Evolutionary conservation across 305 asterid genomes (phyloP), one percentile per base, ranked within the genome.

Genomic region (Coffea humblotiana): DNA sequence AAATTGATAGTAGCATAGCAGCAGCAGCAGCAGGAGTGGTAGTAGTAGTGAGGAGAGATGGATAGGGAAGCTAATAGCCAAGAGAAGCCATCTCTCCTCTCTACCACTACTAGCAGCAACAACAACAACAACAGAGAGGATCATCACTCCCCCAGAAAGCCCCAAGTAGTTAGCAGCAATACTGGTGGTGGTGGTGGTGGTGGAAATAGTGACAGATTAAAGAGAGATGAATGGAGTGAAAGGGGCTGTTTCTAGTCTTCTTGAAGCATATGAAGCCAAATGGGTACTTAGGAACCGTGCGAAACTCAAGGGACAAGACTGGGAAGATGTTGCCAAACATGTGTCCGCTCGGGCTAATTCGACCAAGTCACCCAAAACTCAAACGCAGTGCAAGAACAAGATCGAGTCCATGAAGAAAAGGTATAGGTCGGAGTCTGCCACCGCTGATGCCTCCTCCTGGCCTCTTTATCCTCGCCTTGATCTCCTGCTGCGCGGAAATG

Each of bases 401-500:
- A 91, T 93, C 56, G 97, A 93, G 90, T 93, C 97, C 9, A 93
- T 93, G 97, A 93, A 93, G 97, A 93, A 93, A 83, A 80, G 97
- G 88, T 93, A 91, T 77, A 88, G 97, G 69, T 93, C 97, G 16
- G 97, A 93, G 82, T 89, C 97, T 11, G 91, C 94, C 14, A 82
- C 89, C 2, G 84, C 88, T 4, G 97, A 87, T 43, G 83, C 85
- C 47, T 88, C 95, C 4, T 84, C 97, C 13, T 93, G 98, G 98
- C 98, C 98, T 52, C 94, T 93, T 9, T 93, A 89, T 80, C 72
- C 89, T 19, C 89, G 98, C n/a, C 97, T 92, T 13, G 94, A 93
- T 87, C 93, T 81, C 45, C 87, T 93, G 27, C 89, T 93, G 25
- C 95, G 98, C 8, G 98, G 97, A 58, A 90, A 86, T 72, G 88